These are phyloP conservation scores for Fonsecaea monophora DNA, from an alignment of 2,329 filamentous ascomycete genomes.

Conservation along the genomic window DNA sequence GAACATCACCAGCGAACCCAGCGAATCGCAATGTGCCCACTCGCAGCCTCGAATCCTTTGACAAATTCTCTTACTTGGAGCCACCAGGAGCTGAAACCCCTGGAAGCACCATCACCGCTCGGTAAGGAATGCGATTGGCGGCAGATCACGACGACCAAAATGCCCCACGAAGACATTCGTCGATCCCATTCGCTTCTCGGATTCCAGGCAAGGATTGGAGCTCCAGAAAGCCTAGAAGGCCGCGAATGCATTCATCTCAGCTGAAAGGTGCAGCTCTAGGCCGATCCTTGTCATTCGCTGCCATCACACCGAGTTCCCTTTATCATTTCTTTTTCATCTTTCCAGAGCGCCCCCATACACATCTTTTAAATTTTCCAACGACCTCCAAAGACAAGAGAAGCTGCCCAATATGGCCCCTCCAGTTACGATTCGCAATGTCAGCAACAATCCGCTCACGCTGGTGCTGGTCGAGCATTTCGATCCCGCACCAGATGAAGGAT, in stretches of 20 bases:
- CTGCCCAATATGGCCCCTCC: slow-evolving; percentile 48
- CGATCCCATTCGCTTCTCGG: slow-evolving; percentile 6
- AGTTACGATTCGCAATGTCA: slow-evolving; percentile 83
- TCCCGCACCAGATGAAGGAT: slow-evolving; percentile 45
- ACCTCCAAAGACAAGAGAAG: slow-evolving; percentile 4
- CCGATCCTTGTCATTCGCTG: slow-evolving; percentile 7
- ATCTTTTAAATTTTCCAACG: slow-evolving; percentile 9
- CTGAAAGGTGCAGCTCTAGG: slow-evolving; percentile 17
- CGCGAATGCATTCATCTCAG: slow-evolving; percentile 1
- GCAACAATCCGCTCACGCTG: slow-evolving; percentile 73
- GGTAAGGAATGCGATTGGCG: slow-evolving; percentile 15
- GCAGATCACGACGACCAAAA: not conserved
- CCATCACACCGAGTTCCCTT: not conserved
- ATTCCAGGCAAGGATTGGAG: not conserved
- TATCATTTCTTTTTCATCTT: slow-evolving; percentile 5
- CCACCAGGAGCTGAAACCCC: not conserved
- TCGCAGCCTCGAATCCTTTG: not conserved
- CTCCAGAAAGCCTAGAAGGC: not conserved
- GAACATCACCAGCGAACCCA: not conserved
- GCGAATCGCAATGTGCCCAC: not conserved
- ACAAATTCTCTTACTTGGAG: not conserved
- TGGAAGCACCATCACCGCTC: not conserved
- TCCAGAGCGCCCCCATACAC: not conserved
- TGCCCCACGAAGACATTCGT: slow-evolving; percentile 6
- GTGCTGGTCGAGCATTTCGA: slow-evolving; percentile 76